Base-by-base conservation (phyloP, 1,284 basidiomycete genomes). In the Ganoderma sinense region DNA sequence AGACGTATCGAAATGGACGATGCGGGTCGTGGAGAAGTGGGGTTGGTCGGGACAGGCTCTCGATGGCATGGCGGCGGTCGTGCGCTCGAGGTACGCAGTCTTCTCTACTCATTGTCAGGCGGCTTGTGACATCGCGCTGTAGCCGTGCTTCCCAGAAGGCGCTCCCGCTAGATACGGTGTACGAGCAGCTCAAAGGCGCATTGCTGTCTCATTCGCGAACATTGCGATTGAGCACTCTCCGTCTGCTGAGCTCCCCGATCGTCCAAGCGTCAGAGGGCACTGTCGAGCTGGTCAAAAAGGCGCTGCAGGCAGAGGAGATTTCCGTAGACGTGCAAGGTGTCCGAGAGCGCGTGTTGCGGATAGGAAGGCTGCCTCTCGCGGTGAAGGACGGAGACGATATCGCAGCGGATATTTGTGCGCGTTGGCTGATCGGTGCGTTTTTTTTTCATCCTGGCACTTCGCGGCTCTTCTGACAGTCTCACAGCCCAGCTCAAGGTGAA, bases 401-500 rank as follows among this genome's bases (percentile, higher is more conserved):
- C 31, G 85, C 86, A 6, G 87, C 87, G 0, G 88, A 90, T 68
- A 76, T 91, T 26, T 88, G 86, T 71, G 80, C 83, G 8, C 78
- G 87, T 51, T 95, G 94, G 93, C 76, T 95, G 20, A 84, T 92
- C 56, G 87, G 89, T 88, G 72, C 69, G 82, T 55, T 59, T 11
- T 55, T 59, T 11, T 58, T 62, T 23, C 1, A 1, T 31, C 16
- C 4, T 29, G 13, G 11, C 18, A 2, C 18, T 33, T 16, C 18
- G 26, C 14, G 6, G 26, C 31, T 10, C 59, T 67, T 33, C 62
- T 74, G 51, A 67, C 45, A 51, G 75, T 48, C 53, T 18, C 60
- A n/a, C 73, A 90, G 94, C 92, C 2, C 96, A 98, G 79, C 84
- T 98, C 62, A 98, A 98, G 82, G 93, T 98, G 74, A 96, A 96